Base-by-base conservation (phyloP, 2,329 filamentous ascomycete species). In the Zymoseptoria tritici region DNA sequence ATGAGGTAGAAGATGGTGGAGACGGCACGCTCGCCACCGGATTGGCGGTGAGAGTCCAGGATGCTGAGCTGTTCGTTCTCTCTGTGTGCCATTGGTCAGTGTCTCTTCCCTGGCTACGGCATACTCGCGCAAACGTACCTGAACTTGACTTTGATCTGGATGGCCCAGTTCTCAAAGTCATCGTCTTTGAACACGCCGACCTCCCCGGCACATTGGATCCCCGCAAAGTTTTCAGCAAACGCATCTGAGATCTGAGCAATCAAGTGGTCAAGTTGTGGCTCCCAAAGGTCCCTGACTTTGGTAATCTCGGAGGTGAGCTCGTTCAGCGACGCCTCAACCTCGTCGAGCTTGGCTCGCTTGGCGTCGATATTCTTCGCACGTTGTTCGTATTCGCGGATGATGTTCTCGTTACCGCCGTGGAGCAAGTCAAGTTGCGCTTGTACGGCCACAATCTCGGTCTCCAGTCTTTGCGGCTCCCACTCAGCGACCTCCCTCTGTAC, bases 1-100 rank as follows among this genome's bases (percentile, higher is more conserved):
- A 99, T 97, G 59, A 99, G 90, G 77, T 95, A 99, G 81, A 97
- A 99, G 71, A 97, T 96, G 13, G 94, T 99, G 21, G 91, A 96
- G 21, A 99, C 93, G 22, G 94, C 91, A 61, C 94, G 88, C 78
- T 99, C 94, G 64, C 94, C 94, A 69, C 94, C 94, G 1, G 93
- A 97, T 74, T 99, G 94, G 5, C 94, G 90, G 73, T 97, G 92
- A 52, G 90, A 88, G 69, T 96, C 89, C 22, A 99, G 86, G 29
- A 92, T 80, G 62, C 93, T 90, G 4, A 97, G 85, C 2, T 83
- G 84, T 73, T 97, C 94, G 71, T 87, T 85, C 71, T 93, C 88
- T 57, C 87, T 88, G 73, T 65, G 9, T 13, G 31, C 6, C 50
- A 21, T 26, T 24, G 52, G 22, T 53, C 16, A 46, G 19, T 49